Percentiles rank a stretch among this genome's conserved stretches.
Conservation (phyloP, 768 basidiomycete species). For the Auricularia sp. region DNA sequence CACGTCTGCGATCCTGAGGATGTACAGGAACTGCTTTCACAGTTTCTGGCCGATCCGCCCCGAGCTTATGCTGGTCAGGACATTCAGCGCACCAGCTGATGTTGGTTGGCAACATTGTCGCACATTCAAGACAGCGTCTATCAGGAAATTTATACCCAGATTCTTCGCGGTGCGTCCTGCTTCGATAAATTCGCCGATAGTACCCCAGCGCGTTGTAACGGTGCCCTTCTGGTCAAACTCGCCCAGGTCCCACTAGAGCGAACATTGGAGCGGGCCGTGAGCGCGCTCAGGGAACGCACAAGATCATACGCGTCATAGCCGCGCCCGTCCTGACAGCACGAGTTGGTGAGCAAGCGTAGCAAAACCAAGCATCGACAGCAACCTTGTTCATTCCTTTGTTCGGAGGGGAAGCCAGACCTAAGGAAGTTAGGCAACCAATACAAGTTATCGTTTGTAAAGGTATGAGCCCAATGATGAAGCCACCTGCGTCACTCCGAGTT, state of each 20-base stretch:
- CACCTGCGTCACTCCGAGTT: slow-evolving; percentile 57
- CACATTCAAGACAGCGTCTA: slow-evolving; percentile 88
- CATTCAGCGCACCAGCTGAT: neutral
- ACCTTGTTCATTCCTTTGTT: slow-evolving; percentile 66
- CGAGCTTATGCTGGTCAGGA: slow-evolving; percentile 62
- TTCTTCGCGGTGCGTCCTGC: slow-evolving; percentile 60
- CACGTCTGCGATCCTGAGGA: slow-evolving; percentile 52
- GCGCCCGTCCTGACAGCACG: slow-evolving; percentile 41
- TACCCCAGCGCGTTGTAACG: slow-evolving; percentile 75
- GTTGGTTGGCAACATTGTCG: slow-evolving; percentile 7
- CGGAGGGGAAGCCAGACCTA: slow-evolving; percentile 76
- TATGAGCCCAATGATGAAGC: neutral
- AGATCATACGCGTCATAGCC: slow-evolving; percentile 80
- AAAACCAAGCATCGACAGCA: slow-evolving; percentile 7
- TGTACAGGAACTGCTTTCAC: slow-evolving; percentile 66
- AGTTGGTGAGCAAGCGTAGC: slow-evolving; percentile 4
- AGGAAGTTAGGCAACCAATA: neutral
- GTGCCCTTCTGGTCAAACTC: slow-evolving; percentile 73
- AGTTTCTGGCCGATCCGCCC: slow-evolving; percentile 65
- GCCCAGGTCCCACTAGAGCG: slow-evolving; percentile 69
- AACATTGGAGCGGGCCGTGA: neutral
- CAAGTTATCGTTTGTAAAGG: neutral
- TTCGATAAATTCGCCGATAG: slow-evolving; percentile 62
- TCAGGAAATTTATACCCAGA: slow-evolving; percentile 62
- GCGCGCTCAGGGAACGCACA: slow-evolving; percentile 28